A percentile compares a stretch with the other conserved stretches of the same genome.
Conservation (phyloP, 1,139 yeast species). For the Yueomyces sp. region DNA sequence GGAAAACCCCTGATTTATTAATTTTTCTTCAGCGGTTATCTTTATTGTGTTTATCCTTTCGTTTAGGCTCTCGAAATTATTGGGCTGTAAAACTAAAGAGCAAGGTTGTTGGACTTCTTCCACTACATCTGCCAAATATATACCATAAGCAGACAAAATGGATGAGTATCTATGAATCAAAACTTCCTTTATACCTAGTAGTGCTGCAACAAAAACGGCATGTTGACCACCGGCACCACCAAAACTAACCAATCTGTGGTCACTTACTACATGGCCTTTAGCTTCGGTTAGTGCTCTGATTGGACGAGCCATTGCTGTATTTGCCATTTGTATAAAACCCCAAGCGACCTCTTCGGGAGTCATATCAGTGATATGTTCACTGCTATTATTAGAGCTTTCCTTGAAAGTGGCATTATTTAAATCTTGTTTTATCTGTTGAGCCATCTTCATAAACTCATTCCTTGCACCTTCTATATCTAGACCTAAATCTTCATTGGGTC, state of each 20-base stretch:
- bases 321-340: constrained; percentile 43
- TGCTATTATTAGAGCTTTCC: no score
- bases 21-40: constrained; percentile 4
- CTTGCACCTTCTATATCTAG: constrained; percentile 32
- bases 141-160: constrained; percentile 44
- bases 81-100: constrained; percentile 25
- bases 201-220: constrained; percentile 39
- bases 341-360: constrained; percentile 37
- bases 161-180: constrained; percentile 42
- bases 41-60: constrained; percentile 26
- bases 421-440: constrained; percentile 31
- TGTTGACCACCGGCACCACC: constrained; percentile 56
- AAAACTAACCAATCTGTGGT: constrained; percentile 39
- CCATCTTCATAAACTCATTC: constrained; percentile 29
- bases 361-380: constrained; percentile 12
- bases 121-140: constrained; percentile 43
- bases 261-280: constrained; percentile 34
- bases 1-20: constrained; percentile 23
- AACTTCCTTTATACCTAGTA: constrained; percentile 34
- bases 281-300: constrained; percentile 44
- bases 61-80: constrained; percentile 17
- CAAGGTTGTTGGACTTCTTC: constrained; percentile 58
- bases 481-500: constrained; percentile 42
- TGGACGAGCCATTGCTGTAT: constrained; percentile 45
- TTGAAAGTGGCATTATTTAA: constrained; percentile 5